A percentile compares a stretch with the other conserved stretches of the same genome.
These are phyloP conservation scores for Nemania serpens DNA, from an alignment of 2,329 filamentous ascomycete species.

Conservation along the genomic window DNA sequence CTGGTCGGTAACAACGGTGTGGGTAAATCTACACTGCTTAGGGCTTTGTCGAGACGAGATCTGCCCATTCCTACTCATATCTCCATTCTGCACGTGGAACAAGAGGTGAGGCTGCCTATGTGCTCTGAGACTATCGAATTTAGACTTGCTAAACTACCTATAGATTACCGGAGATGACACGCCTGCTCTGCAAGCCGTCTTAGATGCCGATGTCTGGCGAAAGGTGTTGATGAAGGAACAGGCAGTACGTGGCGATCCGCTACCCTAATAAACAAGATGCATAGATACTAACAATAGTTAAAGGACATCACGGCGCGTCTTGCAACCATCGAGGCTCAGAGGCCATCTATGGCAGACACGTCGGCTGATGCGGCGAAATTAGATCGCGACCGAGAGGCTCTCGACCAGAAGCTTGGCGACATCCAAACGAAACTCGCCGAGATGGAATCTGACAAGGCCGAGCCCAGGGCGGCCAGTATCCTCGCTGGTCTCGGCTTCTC, in stretches of 20 bases:
- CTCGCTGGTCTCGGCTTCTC: conserved; percentile 97
- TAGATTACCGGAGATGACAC: conserved; percentile 95
- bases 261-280: not conserved
- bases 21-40: conserved; percentile 91
- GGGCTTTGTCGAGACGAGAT: conserved; percentile 90
- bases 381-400: conserved; percentile 84
- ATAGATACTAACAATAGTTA: conserved; percentile 40
- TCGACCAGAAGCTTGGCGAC: conserved; percentile 89
- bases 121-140: not conserved
- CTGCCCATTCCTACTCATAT: conserved; percentile 95
- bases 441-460: conserved; percentile 99
- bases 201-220: conserved; percentile 98
- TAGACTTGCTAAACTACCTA: conserved; percentile 28
- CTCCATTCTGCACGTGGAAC: conserved; percentile 97
- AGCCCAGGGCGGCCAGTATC: conserved; percentile 93
- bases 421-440: conserved; percentile 90
- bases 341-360: conserved; percentile 84
- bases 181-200: conserved; percentile 87
- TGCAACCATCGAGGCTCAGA: conserved; percentile 75
- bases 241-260: conserved; percentile 58
- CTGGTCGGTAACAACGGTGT: conserved; percentile 99
- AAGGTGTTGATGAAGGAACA: conserved; percentile 93
- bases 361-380: conserved; percentile 84
- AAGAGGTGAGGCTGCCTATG: conserved; percentile 70
- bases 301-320: conserved; percentile 79